Evolutionary conservation across 163 green algal genomes (phyloP).

Genomic region (Chloroidium sp.): DNA sequence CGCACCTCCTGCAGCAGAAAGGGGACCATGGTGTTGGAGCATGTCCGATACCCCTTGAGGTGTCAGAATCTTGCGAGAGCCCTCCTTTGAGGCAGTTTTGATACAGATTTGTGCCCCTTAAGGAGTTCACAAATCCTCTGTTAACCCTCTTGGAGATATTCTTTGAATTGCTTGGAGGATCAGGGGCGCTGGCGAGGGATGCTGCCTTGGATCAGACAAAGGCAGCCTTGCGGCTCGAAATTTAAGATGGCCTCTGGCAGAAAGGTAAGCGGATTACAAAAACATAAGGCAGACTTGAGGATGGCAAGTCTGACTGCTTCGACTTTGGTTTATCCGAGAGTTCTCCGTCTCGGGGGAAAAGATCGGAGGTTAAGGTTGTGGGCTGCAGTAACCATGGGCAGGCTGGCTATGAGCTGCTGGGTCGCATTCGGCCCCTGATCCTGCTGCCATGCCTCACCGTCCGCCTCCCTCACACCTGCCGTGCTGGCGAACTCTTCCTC

Average conservation of each 20-base stretch:
- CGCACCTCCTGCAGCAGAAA: not conserved
- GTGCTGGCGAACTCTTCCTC: not conserved
- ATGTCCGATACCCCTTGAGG: too few species aligned
- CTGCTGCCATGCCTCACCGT: not conserved
- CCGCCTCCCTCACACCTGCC: not conserved
- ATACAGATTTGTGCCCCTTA: not conserved
- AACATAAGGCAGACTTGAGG: not conserved
- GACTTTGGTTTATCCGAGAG: too few species aligned
- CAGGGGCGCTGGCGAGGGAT: not conserved
- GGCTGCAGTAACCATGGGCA: not conserved
- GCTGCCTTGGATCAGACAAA: not conserved
- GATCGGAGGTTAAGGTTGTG: too few species aligned
- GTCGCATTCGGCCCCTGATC: not conserved
- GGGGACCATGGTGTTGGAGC: not conserved
- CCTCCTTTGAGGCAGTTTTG: not conserved
- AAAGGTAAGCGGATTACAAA: not conserved
- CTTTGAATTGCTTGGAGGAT: not conserved
- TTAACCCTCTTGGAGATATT: not conserved
- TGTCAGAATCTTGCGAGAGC: not conserved
- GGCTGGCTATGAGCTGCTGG: not conserved
- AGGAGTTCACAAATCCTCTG: not conserved
- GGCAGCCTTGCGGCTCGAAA: not conserved
- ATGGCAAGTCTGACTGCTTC: too few species aligned
- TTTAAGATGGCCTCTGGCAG: not conserved
- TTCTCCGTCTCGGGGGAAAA: too few species aligned